Evolutionary conservation across 208 protist genomes (phyloP).

Genomic region (Trichomonas tenax): DNA sequence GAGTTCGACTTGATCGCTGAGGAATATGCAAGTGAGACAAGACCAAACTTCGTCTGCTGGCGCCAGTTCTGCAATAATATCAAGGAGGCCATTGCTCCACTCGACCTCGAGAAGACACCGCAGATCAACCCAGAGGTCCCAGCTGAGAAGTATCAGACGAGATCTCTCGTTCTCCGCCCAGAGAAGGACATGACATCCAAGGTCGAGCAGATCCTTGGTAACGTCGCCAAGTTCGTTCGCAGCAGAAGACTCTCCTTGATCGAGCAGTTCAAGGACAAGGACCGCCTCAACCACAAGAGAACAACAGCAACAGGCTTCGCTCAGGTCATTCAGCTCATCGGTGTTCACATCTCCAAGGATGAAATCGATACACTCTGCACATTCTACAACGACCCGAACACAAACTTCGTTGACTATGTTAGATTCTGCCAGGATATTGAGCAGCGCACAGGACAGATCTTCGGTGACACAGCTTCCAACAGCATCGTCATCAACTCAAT

Average conservation of each 20-base stretch:
- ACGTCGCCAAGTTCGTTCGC: background rate
- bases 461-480: background rate
- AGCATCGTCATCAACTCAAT: background rate
- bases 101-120: background rate
- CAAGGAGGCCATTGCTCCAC: background rate
- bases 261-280: slow-evolving; percentile 16
- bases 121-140: background rate
- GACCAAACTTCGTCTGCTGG: background rate
- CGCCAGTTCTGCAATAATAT: background rate
- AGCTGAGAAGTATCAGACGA: background rate
- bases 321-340: background rate
- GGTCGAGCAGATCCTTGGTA: background rate
- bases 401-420: background rate
- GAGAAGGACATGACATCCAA: background rate
- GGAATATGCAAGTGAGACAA: background rate
- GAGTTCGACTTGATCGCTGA: background rate
- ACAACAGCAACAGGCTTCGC: background rate
- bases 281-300: background rate
- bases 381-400: background rate
- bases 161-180: background rate
- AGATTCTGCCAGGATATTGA: background rate
- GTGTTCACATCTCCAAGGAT: background rate
- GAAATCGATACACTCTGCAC: background rate
- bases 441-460: background rate
- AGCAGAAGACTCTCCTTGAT: background rate